Evolutionary conservation across 2,329 filamentous ascomycete species (phyloP), one percentile per base, ranked within the genome.

Genomic region (Trichoderma cornu-damae): DNA sequence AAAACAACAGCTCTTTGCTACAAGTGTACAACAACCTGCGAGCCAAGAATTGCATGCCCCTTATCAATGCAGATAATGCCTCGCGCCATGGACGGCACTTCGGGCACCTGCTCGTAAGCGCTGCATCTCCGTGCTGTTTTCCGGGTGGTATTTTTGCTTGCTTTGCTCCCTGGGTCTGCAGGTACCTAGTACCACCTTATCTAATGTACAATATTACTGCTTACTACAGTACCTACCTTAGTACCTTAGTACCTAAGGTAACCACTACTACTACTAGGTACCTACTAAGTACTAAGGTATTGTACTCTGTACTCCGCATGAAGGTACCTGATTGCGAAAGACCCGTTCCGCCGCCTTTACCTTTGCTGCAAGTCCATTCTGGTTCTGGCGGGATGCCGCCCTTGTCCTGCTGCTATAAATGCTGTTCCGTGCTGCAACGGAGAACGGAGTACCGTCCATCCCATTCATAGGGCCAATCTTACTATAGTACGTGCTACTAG

Each of bases 21-120:
- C 26, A 6, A 8, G 11, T 7, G 28, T 18, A 20, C 9, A 26
- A 2, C 26, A 16, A 14, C 38, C 20, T 32, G 43, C 7, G n/a
- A 32, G 43, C 28, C 28, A 14, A 38, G 24, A 32, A 14, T 12
- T 16, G 16, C 49, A 32, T 32, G 28, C 50, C 50, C 50, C 50
- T 34, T 44, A 42, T 35, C 28, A 22, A 53, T 53, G 51, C 51
- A 54, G 51, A n/a, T 14, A 18, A 47, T 55, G 40, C 22, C 42
- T 38, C 38, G 51, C 42, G 42, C 51, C 32, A 38, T 38, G 6
- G 7, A 30, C 20, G 28, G 16, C 20, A 20, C 18, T 51, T 30
- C 16, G 3, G n/a, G 35, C 26, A 4, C 26, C 26, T 18, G 11
- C 8, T 34, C 51, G 30, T 54, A 28, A 54, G 51, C 51, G 38